Evolutionary conservation across 139 green algal genomes (phyloP).

Genomic region (Picochlorum costavermella): DNA sequence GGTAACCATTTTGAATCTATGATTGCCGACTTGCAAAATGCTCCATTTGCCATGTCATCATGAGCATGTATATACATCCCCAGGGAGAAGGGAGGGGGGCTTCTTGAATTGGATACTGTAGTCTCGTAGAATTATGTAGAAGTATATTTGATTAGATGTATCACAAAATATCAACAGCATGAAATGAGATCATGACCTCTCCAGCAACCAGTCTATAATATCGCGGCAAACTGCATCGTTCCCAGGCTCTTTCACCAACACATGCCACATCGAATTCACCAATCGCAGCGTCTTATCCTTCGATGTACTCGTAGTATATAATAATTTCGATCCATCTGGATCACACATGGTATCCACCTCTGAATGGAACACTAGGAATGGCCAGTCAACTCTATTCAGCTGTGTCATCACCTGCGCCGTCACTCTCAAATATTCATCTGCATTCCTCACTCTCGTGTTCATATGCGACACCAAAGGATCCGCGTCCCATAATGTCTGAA

Average conservation of each 20-base stretch:
- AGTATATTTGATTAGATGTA: too few species aligned
- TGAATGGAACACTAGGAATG: constrained; percentile 52
- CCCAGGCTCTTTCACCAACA: constrained; percentile 51
- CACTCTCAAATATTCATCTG: constrained; percentile 40
- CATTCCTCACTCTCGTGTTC: constrained; percentile 31
- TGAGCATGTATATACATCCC: too few species aligned
- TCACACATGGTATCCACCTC: constrained; percentile 58
- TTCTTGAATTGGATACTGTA: too few species aligned
- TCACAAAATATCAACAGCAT: too few species aligned
- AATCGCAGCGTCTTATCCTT: constrained; percentile 53
- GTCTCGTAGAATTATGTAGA: too few species aligned
- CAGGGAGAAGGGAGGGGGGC: too few species aligned
- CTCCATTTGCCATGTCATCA: too few species aligned
- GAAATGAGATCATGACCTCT: background rate
- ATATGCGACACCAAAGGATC: constrained; percentile 31
- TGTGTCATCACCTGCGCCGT: constrained; percentile 21
- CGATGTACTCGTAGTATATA: constrained; percentile 26
- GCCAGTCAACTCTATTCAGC: constrained; percentile 30
- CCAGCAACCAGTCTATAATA: constrained; percentile 27
- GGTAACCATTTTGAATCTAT: too few species aligned
- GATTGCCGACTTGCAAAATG: too few species aligned
- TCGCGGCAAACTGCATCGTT: constrained; percentile 37
- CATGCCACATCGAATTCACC: constrained; percentile 57
- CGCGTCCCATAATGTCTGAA: constrained; percentile 45
- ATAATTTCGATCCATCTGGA: constrained; percentile 39